Evolutionary conservation across 352 stramenopile genomes (phyloP), one percentile per base, ranked within the genome.

Genomic region (Thalassiosira mediterranea): DNA sequence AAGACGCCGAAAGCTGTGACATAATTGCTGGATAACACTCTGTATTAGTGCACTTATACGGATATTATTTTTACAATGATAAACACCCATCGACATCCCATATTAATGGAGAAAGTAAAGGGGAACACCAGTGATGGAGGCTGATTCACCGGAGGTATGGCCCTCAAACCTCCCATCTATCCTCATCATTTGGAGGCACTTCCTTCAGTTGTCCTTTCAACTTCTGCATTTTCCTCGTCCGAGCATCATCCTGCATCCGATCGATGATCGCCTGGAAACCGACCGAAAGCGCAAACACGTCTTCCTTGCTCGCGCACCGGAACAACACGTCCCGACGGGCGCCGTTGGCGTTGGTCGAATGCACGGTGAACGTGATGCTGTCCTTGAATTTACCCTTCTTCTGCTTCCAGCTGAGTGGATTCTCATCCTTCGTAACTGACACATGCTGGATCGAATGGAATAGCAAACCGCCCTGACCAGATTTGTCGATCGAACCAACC

Each of bases 391-490:
- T 81, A 37, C 83, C 79, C 19, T 67, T 54, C 56, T 67, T 71
- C 46, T 87, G 56, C 57, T 87, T 90, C 48, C 80, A 86, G 25
- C 51, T 78, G 29, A 90, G 57, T 23, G 72, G 38, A 65, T 73
- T 52, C 40, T 78, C 80, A 58, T 57, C 42, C 49, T 79, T 72
- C 34, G 47, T 73, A 4, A 88, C 62, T 38, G 76, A 73, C 47
- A 86, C 66, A 48, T 61, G 68, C 32, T 77, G 52, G 19, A 90
- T 77, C 13, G 66, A 38, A 15, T 46, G 47, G 42, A 90, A 75
- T 46, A 88, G 53, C 57, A 90, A 72, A 19, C 83, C 83, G 47
- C 83, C 83, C 40, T 85, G 79, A 51, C 79, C 83, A 56, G 72
- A 72, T 42, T 86, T 88, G 28, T 84, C 76, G 44, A 88, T 85